These are phyloP conservation scores for Halophytophthora polymorphica DNA, from an alignment of 352 stramenopile genomes.

Conservation along the genomic window DNA sequence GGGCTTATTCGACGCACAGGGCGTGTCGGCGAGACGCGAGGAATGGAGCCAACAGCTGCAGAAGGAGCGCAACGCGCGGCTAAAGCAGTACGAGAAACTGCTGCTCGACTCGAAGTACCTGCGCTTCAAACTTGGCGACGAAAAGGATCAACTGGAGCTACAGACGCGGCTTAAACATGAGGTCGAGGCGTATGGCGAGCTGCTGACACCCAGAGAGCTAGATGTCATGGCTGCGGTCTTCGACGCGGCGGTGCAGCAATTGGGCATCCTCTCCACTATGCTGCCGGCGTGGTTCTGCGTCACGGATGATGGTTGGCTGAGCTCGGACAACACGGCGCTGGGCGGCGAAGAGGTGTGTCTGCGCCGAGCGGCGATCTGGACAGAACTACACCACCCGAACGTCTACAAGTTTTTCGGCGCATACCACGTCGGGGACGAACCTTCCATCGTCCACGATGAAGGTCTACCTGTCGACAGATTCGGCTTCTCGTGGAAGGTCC, in stretches of 20 bases:
- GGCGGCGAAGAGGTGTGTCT: constrained; percentile 22
- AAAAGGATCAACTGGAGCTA: constrained; percentile 24
- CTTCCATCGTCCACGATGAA: constrained; percentile 24
- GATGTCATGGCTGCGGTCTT: constrained; percentile 24
- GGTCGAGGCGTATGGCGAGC: constrained; percentile 4
- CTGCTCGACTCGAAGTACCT: constrained; percentile 9
- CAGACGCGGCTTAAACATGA: constrained; percentile 19
- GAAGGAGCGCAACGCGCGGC: constrained; percentile 13
- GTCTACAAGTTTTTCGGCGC: constrained; percentile 24
- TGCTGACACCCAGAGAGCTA: constrained; percentile 17
- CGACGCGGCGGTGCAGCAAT: constrained; percentile 9
- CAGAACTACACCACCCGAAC: constrained; percentile 27
- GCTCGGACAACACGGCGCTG: no score
- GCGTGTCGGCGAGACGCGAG: constrained; percentile 11
- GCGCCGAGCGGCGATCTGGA: constrained; percentile 19
- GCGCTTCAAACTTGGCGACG: constrained; percentile 14
- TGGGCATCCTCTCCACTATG: constrained; percentile 12
- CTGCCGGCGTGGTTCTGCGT: constrained; percentile 22
- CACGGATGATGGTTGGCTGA: no score
- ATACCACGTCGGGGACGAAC: constrained; percentile 23
- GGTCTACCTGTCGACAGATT: constrained; percentile 14
- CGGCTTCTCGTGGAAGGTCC: constrained; percentile 17
- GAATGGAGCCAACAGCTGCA: constrained; percentile 16
- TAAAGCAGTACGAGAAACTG: constrained; percentile 10
- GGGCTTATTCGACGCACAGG: constrained; percentile 15